A percentile compares a stretch with the other conserved stretches of the same genome.
Evolutionary conservation across 106 monocot genomes (phyloP).

Genomic region (Platanthera zijinensis): DNA sequence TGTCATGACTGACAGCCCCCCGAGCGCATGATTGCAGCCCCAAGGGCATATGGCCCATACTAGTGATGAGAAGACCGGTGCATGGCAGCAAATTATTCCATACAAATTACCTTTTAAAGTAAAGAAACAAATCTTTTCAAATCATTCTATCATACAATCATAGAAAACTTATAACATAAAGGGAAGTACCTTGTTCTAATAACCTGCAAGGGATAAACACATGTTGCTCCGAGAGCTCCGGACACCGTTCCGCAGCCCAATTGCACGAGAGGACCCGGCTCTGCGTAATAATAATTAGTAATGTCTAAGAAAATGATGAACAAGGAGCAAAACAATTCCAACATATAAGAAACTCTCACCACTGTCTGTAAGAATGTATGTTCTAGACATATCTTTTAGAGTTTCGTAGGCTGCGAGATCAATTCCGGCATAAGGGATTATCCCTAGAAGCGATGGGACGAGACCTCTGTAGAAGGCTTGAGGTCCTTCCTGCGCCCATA

Average conservation of each 20-base stretch:
- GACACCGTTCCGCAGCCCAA: conserved; percentile 93
- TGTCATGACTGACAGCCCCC: no score
- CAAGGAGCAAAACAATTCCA: background rate
- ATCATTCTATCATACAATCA: background rate
- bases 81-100: no score
- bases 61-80: no score
- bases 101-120: no score
- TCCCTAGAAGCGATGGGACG: conserved; percentile 81
- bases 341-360: conserved; percentile 26
- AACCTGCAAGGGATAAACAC: conserved; percentile 97
- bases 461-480: conserved; percentile 86
- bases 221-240: conserved; percentile 85
- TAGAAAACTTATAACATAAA: background rate
- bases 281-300: conserved; percentile 20
- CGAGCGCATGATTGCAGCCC: no score
- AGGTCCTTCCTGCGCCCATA: conserved; percentile 84
- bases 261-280: conserved; percentile 84
- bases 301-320: conserved; percentile 3
- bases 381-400: conserved; percentile 78
- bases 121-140: background rate
- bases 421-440: conserved; percentile 95
- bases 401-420: conserved; percentile 94
- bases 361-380: conserved; percentile 68
- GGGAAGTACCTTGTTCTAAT: conserved; percentile 76
- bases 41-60: no score